phyloP scores from a whole-genome alignment of 805 yeast genomes.

The Phaffomyces thermotolerans region DNA sequence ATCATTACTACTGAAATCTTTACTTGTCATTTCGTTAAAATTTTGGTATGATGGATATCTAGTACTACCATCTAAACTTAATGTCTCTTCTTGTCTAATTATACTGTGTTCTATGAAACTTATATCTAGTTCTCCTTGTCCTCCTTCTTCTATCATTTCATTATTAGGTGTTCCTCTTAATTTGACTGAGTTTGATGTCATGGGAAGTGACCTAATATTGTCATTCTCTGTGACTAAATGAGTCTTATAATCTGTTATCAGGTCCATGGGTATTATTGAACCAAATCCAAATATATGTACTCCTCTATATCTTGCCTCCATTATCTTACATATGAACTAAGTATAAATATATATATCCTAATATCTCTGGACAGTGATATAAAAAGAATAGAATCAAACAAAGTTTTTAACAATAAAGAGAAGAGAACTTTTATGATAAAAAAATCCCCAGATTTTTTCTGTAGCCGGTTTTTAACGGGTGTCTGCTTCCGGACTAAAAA shows the following conservation, averaged over 20 bases:
- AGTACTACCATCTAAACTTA: slow-evolving; percentile 7
- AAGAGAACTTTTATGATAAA: background rate
- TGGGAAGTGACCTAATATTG: background rate
- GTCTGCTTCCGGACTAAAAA: too few relatives aligned
- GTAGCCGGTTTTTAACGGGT: background rate
- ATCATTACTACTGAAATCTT: too few relatives aligned
- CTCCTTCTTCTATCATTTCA: background rate
- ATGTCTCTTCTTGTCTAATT: background rate
- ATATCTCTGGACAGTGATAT: slow-evolving; percentile 5
- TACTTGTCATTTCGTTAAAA: slow-evolving; percentile 1
- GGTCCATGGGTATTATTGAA: slow-evolving; percentile 8
- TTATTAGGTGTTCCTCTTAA: slow-evolving; percentile 1
- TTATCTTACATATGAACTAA: too few relatives aligned
- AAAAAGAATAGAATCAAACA: background rate
- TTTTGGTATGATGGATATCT: slow-evolving; percentile 8
- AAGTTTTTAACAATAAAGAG: background rate
- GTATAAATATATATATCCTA: background rate
- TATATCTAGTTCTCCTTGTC: background rate
- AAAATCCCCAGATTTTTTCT: background rate
- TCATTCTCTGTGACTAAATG: background rate
- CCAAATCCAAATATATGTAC: slow-evolving; percentile 8
- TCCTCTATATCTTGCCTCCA: too few relatives aligned
- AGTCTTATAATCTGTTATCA: background rate
- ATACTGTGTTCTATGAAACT: background rate
- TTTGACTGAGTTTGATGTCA: background rate